Percentiles rank a stretch among this genome's conserved stretches.
Conservation (phyloP, 225 moss, liverwort and hornwort species). For the Bryoerythrophyllum caledonicum region DNA sequence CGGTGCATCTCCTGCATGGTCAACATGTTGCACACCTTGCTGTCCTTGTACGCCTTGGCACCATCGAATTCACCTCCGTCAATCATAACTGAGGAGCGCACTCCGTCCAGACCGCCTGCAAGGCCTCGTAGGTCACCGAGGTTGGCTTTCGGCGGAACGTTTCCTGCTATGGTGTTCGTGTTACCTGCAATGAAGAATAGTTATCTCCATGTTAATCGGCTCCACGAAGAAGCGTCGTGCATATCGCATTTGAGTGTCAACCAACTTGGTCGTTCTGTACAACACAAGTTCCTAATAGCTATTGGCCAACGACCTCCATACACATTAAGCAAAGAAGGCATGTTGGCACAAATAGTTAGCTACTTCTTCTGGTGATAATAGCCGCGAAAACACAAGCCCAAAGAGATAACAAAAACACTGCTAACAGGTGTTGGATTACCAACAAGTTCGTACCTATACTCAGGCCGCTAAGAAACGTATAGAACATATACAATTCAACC, state of each 20-base stretch:
- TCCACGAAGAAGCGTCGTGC: background rate
- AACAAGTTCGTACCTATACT: background rate
- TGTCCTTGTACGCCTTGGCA: constrained; percentile 98
- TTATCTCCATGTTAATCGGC: background rate
- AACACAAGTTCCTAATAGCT: background rate
- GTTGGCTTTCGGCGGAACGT: constrained; percentile 92
- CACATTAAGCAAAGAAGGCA: background rate
- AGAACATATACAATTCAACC: background rate
- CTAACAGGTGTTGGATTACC: background rate
- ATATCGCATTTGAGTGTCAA: background rate
- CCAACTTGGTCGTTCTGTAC: background rate
- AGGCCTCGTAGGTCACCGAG: constrained; percentile 91
- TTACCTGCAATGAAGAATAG: constrained; percentile 59
- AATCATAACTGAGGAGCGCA: constrained; percentile 85
- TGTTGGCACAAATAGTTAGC: background rate
- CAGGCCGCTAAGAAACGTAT: background rate
- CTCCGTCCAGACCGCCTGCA: constrained; percentile 93
- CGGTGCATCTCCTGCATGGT: constrained; percentile 97
- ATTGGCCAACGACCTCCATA: background rate
- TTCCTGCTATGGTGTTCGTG: constrained; percentile 93
- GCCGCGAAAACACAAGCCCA: background rate
- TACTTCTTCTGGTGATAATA: background rate
- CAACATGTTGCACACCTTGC: constrained; percentile 99
- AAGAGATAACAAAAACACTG: background rate
- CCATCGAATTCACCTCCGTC: constrained; percentile 97